phyloP scores from a whole-genome alignment of 2,329 filamentous ascomycete genomes.

The Penicillium digitatum region DNA sequence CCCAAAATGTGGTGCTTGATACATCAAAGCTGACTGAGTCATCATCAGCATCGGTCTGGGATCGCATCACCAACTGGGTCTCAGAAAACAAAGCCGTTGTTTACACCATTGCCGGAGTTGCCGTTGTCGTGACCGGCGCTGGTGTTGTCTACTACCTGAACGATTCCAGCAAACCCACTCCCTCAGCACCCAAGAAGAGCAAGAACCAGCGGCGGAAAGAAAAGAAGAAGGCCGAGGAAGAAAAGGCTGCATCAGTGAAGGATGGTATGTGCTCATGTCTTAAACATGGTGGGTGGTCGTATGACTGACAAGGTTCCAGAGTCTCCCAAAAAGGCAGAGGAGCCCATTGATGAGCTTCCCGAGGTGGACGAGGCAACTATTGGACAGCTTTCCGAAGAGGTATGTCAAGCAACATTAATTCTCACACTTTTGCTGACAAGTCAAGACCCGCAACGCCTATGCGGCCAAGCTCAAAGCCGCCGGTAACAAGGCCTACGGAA shows the following conservation, averaged over 20 bases:
- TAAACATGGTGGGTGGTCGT: background rate
- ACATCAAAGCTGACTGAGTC: slow-evolving; percentile 42
- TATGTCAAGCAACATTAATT: slow-evolving; percentile 23
- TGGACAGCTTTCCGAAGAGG: slow-evolving; percentile 46
- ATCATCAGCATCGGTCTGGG: slow-evolving; percentile 71
- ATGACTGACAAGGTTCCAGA: slow-evolving; percentile 25
- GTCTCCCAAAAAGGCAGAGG: slow-evolving; percentile 47
- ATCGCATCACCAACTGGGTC: slow-evolving; percentile 85
- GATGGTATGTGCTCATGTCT: slow-evolving; percentile 32
- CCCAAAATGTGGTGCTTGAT: slow-evolving; percentile 40
- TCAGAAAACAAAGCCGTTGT: slow-evolving; percentile 93
- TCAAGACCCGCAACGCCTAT: slow-evolving; percentile 74
- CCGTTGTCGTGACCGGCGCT: slow-evolving; percentile 83
- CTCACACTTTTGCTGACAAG: slow-evolving; percentile 9
- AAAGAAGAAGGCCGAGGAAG: slow-evolving; percentile 50
- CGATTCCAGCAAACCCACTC: slow-evolving; percentile 46
- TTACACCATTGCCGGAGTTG: slow-evolving; percentile 93
- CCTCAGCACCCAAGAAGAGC: slow-evolving; percentile 59
- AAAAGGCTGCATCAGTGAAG: slow-evolving; percentile 46
- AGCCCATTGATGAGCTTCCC: slow-evolving; percentile 61
- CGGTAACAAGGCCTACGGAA: slow-evolving; percentile 93
- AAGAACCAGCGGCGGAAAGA: slow-evolving; percentile 90
- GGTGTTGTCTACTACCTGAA: slow-evolving; percentile 88
- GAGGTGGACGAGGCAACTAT: slow-evolving; percentile 55
- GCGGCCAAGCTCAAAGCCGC: slow-evolving; percentile 89